Evolutionary conservation across 768 basidiomycete genomes (phyloP).

Genomic region (Solioccasus polychromus): DNA sequence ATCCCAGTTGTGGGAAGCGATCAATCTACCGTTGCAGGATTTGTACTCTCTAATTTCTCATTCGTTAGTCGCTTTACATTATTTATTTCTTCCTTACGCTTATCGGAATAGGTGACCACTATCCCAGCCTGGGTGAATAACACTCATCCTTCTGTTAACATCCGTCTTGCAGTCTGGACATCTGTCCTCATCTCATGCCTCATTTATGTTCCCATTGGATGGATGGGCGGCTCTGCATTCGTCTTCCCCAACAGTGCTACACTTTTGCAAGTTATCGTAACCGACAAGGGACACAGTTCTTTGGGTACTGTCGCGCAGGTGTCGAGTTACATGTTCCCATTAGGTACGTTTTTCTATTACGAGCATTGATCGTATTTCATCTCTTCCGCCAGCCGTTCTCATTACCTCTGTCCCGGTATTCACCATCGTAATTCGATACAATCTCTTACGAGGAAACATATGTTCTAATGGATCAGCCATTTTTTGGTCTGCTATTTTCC

Average conservation of each 20-base stretch:
- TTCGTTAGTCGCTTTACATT: conserved; percentile 14
- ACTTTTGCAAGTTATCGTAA: conserved; percentile 17
- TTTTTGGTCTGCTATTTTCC: conserved; percentile 23
- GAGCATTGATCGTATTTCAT: not conserved
- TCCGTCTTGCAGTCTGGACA: conserved; percentile 19
- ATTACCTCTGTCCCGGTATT: conserved; percentile 25
- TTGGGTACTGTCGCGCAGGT: conserved; percentile 7
- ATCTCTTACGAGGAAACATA: conserved; percentile 23
- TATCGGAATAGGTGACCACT: conserved; percentile 16
- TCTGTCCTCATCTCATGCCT: conserved; percentile 24
- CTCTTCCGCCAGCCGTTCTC: conserved; percentile 16
- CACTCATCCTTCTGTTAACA: conserved; percentile 20
- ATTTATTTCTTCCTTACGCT: not conserved
- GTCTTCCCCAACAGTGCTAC: conserved; percentile 5
- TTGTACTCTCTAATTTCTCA: conserved; percentile 23
- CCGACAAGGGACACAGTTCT: conserved; percentile 1
- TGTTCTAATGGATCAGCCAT: conserved; percentile 22
- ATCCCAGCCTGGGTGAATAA: conserved; percentile 27
- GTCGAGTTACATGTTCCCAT: conserved; percentile 21
- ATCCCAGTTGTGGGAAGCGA: conserved; percentile 16
- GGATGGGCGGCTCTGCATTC: conserved; percentile 21
- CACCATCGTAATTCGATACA: conserved; percentile 24
- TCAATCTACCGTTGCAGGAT: conserved; percentile 22
- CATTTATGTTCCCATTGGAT: conserved; percentile 24
- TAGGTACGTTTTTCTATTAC: conserved; percentile 8